Evolutionary conservation across 2,329 filamentous ascomycete species (phyloP).

Genomic region (Epichloe baconii): DNA sequence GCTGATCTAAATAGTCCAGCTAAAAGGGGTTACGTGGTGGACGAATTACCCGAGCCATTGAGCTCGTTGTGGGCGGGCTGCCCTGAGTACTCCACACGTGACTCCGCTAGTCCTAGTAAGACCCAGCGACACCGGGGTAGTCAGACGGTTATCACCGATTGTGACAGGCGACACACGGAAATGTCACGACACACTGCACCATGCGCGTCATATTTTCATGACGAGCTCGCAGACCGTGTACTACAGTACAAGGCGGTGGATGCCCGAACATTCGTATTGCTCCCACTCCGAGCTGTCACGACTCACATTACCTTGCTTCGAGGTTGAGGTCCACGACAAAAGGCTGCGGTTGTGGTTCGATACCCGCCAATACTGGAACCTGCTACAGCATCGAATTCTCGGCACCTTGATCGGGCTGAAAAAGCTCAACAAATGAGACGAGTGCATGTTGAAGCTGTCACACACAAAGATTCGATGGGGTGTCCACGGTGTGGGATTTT

Average conservation of each 20-base stretch:
- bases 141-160: neutral
- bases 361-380: too few species aligned
- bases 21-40: too few species aligned
- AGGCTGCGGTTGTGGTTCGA: neutral
- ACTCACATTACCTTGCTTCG: neutral
- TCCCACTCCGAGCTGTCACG: neutral
- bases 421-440: neutral
- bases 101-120: too few species aligned
- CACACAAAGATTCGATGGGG: neutral
- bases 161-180: neutral
- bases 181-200: slow-evolving; percentile 1
- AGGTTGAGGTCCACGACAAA: neutral
- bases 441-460: neutral
- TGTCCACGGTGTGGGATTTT: neutral
- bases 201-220: slow-evolving; percentile 4
- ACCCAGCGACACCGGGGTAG: neutral
- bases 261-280: neutral
- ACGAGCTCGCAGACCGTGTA: slow-evolving; percentile 1
- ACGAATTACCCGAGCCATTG: too few species aligned
- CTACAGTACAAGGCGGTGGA: neutral
- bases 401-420: neutral
- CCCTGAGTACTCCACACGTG: too few species aligned
- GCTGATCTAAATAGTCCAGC: too few species aligned
- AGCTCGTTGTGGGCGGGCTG: too few species aligned
- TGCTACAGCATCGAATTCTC: too few species aligned